Evolutionary conservation across 2,329 filamentous ascomycete genomes (phyloP), one percentile per base, ranked within the genome.

Genomic region (Botrytis porri): DNA sequence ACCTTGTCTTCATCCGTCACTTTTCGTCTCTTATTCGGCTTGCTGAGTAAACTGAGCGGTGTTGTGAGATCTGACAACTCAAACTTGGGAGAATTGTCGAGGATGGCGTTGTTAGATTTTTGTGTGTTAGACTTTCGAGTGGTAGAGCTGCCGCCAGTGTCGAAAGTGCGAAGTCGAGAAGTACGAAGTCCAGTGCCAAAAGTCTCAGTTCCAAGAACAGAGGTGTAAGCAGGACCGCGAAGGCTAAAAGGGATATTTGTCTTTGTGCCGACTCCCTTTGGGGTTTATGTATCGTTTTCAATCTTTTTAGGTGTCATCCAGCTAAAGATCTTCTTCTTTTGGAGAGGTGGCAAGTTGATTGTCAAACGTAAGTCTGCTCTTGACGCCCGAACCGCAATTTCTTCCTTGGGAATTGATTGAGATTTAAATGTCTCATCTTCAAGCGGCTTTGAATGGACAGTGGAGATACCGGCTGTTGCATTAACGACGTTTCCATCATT

Each of bases 51-150:
- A 20, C 32, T 25, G 22, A 25, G 20, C 12, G 59, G 20, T 37
- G 10, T 16, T 61, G 32, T 61, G 20, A 8, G 37, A 37, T 61
- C 5, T 16, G 32, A 37, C 4, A 25, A 14, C 59, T 35, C 9
- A 37, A 25, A 54, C 25, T 54, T 14, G 0, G 20, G 1, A 1
- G 9, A 12, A 25, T n/a, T 5, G 0, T n/a, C 9, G 12, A n/a
- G 22, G 22, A 1, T 12, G 22, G 10, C 12, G 39, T 14, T 41
- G 12, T 9, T 18, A 57, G 51, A n/a, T 29, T 6, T 18, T 43
- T 25, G 48, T 5, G 45, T 12, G 1, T 51, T 14, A 8, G 12
- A 29, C 2, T 16, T 54, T 29, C 18, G 45, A 48, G 45, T 48
- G 22, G 10, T 48, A 48, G 9, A 9, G 5, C 1, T 25, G 3